A percentile compares a stretch with the other conserved stretches of the same genome.
These are phyloP conservation scores for Candida manassasensis DNA, from an alignment of 805 yeast species.

Conservation along the genomic window DNA sequence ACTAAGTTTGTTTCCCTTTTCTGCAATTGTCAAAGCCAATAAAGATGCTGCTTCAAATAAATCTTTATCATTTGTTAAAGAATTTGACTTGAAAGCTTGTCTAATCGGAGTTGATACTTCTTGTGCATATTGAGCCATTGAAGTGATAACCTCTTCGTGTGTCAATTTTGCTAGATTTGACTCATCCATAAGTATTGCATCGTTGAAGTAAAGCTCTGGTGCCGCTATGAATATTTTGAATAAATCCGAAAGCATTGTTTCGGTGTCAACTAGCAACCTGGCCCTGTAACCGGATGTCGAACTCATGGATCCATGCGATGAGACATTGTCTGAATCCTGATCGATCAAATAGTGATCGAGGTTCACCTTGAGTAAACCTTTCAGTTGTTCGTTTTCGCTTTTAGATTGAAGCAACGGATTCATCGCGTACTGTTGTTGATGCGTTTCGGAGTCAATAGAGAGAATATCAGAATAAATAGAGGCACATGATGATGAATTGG, in stretches of 20 bases:
- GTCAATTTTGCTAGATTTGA: conserved; percentile 9
- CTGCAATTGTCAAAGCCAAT: conserved; percentile 28
- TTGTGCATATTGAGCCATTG: conserved; percentile 16
- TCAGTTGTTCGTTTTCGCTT: not conserved
- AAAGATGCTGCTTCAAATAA: conserved; percentile 33
- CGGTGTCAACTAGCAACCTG: conserved; percentile 13
- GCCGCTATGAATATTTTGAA: conserved; percentile 28
- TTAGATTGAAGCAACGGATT: not conserved
- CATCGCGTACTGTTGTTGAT: not conserved
- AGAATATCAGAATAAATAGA: conserved; percentile 12
- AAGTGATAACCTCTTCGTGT: conserved; percentile 12
- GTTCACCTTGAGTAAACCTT: conserved; percentile 9
- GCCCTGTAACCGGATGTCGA: conserved; percentile 4
- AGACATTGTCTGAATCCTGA: conserved; percentile 6
- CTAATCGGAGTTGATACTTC: conserved; percentile 19
- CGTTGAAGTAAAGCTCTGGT: conserved; percentile 32
- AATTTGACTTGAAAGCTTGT: conserved; percentile 15
- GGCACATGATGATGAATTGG: conserved; percentile 11
- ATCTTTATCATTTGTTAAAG: conserved; percentile 11
- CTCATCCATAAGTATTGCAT: conserved; percentile 18
- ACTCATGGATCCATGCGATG: conserved; percentile 5
- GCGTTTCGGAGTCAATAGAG: conserved; percentile 1
- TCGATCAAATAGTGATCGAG: conserved; percentile 16
- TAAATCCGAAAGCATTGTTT: conserved; percentile 29
- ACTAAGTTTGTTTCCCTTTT: conserved; percentile 11